A percentile compares a stretch with the other conserved stretches of the same genome.
These are phyloP conservation scores for peach (Prunus persica) DNA, from an alignment of 306 rosid species.

Conservation along the genomic window Prunus_persica_NCBIv2 NC_034012.1:5286501-5287000, in stretches of 20 bases:
- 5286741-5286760: constrained; percentile 48
- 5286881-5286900: not conserved
- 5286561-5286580: constrained; percentile 61
- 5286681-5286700: not conserved
- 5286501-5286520: not conserved
- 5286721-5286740: constrained; percentile 85
- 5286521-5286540: not conserved
- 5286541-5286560: not conserved
- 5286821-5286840: not conserved
- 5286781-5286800: not conserved
- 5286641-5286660: constrained; percentile 7
- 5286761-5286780: not conserved
- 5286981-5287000: not conserved
- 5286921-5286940: not conserved
- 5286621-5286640: constrained; percentile 58
- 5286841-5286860: not conserved
- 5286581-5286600: constrained; percentile 88
- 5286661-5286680: not conserved
- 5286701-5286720: constrained; percentile 77
- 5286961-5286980: not conserved
- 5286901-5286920: not conserved
- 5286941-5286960: not conserved
- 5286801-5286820: not conserved
- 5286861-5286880: not conserved
- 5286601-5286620: constrained; percentile 88